Percentiles rank a stretch among this genome's conserved stretches.
Conservation (phyloP, 2,329 filamentous ascomycete species). For the Curvularia sp. region DNA sequence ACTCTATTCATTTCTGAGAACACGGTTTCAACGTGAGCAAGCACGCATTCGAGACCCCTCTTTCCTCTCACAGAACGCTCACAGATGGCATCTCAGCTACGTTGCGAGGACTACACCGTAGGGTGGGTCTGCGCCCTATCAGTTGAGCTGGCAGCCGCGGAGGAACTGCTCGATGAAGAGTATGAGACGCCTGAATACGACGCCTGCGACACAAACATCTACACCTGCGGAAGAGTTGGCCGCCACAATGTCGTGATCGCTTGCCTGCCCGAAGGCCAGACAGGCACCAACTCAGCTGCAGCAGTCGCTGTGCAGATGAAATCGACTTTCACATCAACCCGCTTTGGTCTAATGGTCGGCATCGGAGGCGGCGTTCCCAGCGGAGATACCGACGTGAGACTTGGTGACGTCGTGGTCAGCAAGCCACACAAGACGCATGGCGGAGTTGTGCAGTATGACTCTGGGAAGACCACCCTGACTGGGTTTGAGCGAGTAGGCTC, state of each 20-base stretch:
- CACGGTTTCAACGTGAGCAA: neutral
- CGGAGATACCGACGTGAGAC: slow-evolving; percentile 11
- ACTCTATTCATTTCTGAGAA: neutral
- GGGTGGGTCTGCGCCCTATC: slow-evolving; percentile 48
- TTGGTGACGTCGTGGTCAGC: slow-evolving; percentile 18
- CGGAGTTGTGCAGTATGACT: slow-evolving; percentile 9
- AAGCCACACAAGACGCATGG: neutral
- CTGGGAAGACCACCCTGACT: slow-evolving; percentile 8
- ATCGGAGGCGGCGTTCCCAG: slow-evolving; percentile 45
- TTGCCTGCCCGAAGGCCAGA: slow-evolving; percentile 40
- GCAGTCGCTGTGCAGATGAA: slow-evolving; percentile 38
- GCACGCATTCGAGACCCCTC: neutral
- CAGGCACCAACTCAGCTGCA: slow-evolving; percentile 45
- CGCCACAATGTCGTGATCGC: slow-evolving; percentile 47
- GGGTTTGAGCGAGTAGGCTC: slow-evolving; percentile 16
- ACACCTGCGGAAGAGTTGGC: slow-evolving; percentile 33
- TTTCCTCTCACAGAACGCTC: neutral
- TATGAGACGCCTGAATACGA: slow-evolving; percentile 23
- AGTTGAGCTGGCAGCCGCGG: slow-evolving; percentile 31
- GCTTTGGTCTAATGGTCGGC: slow-evolving; percentile 53
- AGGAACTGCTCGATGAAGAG: slow-evolving; percentile 21
- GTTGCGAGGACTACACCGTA: slow-evolving; percentile 33
- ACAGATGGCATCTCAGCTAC: neutral
- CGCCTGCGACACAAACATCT: slow-evolving; percentile 30
- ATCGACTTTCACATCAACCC: slow-evolving; percentile 40